These are phyloP conservation scores for Passiflora organensis DNA, from an alignment of 345 rosid genomes.

Conservation along the genomic window DNA sequence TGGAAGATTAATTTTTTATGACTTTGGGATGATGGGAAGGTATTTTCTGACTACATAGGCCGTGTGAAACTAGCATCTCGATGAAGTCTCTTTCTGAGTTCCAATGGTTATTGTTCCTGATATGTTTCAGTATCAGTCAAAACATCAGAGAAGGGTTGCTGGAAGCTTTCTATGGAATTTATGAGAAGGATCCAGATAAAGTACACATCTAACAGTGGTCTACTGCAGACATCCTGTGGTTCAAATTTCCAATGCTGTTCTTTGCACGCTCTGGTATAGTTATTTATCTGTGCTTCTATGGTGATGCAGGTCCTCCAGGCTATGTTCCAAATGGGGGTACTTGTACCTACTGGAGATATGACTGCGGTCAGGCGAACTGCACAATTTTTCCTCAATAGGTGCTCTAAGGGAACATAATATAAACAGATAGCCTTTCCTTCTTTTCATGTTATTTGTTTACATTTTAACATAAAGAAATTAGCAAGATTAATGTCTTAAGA, in stretches of 20 bases:
- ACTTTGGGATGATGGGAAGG: constrained; percentile 99
- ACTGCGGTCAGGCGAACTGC: constrained; percentile 96
- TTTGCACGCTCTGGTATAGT: constrained; percentile 4
- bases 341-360: constrained; percentile 98
- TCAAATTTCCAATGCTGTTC: not conserved
- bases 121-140: constrained; percentile 69
- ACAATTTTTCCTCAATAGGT: constrained; percentile 92
- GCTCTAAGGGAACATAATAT: not conserved
- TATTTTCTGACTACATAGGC: constrained; percentile 26
- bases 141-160: constrained; percentile 92
- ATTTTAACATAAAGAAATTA: not conserved
- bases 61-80: not conserved
- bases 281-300: not conserved
- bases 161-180: constrained; percentile 84
- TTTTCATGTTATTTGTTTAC: not conserved
- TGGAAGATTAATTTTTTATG: constrained; percentile 93
- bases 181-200: constrained; percentile 95
- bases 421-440: not conserved
- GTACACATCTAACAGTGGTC: constrained; percentile 30
- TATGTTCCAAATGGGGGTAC: constrained; percentile 99
- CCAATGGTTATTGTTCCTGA: constrained; percentile 12
- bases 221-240: constrained; percentile 7
- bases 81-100: constrained; percentile 9
- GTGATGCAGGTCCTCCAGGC: constrained; percentile 72
- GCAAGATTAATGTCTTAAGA: not conserved